Conservation (phyloP, 306 rosid genomes). For the Psophocarpus tetragonolobus region DNA sequence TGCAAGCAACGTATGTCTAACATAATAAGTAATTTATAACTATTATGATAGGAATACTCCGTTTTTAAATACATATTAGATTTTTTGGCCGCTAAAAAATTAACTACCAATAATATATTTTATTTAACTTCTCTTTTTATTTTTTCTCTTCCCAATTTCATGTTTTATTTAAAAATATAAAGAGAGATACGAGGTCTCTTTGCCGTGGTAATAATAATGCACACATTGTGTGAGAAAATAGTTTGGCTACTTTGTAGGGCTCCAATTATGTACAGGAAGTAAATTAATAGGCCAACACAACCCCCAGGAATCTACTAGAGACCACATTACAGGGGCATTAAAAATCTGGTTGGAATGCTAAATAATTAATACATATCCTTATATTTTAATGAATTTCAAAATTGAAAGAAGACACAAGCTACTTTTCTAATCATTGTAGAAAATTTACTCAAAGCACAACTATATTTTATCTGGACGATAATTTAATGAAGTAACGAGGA, state of each 20-base stretch:
- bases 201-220: not conserved
- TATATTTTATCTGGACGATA: slow-evolving; percentile 33
- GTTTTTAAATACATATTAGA: no score
- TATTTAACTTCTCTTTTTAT: no score
- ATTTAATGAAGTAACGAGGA: slow-evolving; percentile 23
- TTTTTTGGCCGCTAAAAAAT: no score
- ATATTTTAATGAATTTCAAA: slow-evolving; percentile 16
- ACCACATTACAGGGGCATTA: slow-evolving; percentile 5
- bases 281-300: not conserved
- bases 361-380: slow-evolving; percentile 22
- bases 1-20: not conserved
- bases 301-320: slow-evolving; percentile 32
- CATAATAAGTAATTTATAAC: not conserved
- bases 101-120: no score
- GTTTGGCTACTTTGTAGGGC: not conserved
- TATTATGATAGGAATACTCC: no score
- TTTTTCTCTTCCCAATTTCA: no score
- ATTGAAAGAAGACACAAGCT: not conserved
- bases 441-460: slow-evolving; percentile 25
- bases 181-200: no score
- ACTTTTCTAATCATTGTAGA: slow-evolving; percentile 27
- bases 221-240: not conserved
- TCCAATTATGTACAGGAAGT: slow-evolving; percentile 21
- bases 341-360: slow-evolving; percentile 23
- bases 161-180: no score